phyloP scores from a whole-genome alignment of 768 basidiomycete species.

The Phylloporus sp. region DNA sequence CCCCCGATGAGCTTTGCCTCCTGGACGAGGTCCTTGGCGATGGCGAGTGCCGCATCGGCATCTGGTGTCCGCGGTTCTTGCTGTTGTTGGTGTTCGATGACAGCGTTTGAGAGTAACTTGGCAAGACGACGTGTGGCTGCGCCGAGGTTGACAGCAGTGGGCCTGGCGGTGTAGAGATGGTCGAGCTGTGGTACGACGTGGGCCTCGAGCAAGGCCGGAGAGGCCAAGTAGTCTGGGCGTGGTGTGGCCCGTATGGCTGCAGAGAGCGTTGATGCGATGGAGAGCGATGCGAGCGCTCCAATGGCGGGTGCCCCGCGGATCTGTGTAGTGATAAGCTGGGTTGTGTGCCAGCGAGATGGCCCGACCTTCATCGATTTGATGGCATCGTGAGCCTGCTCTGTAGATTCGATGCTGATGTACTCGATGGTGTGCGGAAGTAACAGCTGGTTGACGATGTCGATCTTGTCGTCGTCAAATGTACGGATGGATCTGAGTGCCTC shows the following conservation, averaged over 20 bases:
- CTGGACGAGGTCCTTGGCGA: constrained; percentile 58
- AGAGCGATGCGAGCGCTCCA: constrained; percentile 83
- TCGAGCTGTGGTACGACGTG: constrained; percentile 60
- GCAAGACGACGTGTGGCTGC: constrained; percentile 76
- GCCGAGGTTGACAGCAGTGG: constrained; percentile 94
- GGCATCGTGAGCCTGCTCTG: constrained; percentile 86
- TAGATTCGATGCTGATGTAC: constrained; percentile 60
- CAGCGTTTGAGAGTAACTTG: constrained; percentile 35
- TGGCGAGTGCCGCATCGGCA: constrained; percentile 38
- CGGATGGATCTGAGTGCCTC: constrained; percentile 39
- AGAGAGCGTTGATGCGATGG: constrained; percentile 63
- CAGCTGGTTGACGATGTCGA: constrained; percentile 91
- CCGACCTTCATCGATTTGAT: constrained; percentile 93
- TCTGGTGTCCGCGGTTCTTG: constrained; percentile 12
- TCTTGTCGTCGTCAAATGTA: constrained; percentile 39
- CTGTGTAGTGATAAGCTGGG: constrained; percentile 28
- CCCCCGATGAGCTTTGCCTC: constrained; percentile 74
- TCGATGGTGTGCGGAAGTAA: constrained; percentile 75
- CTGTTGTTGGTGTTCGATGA: constrained; percentile 16
- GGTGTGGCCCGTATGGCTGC: constrained; percentile 45
- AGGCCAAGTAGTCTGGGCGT: constrained; percentile 51
- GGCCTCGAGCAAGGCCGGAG: constrained; percentile 46
- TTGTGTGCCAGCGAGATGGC: neutral
- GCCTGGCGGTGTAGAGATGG: constrained; percentile 82
- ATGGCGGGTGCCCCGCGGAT: constrained; percentile 95